These are phyloP conservation scores for Daldinia loculata DNA, from an alignment of 495 filamentous ascomycete species.

Conservation along the genomic window DNA sequence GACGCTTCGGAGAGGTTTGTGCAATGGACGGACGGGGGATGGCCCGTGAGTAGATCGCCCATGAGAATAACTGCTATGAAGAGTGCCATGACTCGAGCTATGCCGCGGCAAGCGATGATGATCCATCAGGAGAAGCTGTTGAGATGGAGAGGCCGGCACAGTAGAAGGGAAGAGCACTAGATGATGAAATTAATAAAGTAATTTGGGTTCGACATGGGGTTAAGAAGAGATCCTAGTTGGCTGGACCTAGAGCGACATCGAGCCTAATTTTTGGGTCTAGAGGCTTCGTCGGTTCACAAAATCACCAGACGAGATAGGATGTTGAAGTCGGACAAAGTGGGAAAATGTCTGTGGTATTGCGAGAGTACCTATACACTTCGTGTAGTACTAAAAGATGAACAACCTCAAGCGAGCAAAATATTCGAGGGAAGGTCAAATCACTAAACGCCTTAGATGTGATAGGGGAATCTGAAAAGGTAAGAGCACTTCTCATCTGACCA, in stretches of 20 bases:
- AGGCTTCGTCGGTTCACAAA: constrained; percentile 27
- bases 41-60: constrained; percentile 23
- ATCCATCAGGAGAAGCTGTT: constrained; percentile 46
- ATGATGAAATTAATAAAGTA: constrained; percentile 44
- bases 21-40: constrained; percentile 39
- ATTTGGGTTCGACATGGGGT: constrained; percentile 31
- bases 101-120: constrained; percentile 47
- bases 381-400: background rate
- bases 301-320: constrained; percentile 25
- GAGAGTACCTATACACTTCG: background rate
- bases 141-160: constrained; percentile 2
- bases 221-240: constrained; percentile 29
- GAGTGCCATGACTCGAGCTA: constrained; percentile 55
- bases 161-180: constrained; percentile 20
- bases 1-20: constrained; percentile 50
- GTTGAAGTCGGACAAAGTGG: constrained; percentile 17
- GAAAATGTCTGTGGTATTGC: constrained; percentile 7
- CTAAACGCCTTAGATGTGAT: background rate
- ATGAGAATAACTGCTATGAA: constrained; percentile 49
- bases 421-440: background rate
- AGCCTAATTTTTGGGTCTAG: constrained; percentile 8
- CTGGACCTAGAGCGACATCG: constrained; percentile 29
- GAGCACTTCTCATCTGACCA: background rate
- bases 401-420: background rate
- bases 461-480: background rate